Evolutionary conservation across 208 protist genomes (phyloP).

Genomic region (Histomonas meleagridis): DNA sequence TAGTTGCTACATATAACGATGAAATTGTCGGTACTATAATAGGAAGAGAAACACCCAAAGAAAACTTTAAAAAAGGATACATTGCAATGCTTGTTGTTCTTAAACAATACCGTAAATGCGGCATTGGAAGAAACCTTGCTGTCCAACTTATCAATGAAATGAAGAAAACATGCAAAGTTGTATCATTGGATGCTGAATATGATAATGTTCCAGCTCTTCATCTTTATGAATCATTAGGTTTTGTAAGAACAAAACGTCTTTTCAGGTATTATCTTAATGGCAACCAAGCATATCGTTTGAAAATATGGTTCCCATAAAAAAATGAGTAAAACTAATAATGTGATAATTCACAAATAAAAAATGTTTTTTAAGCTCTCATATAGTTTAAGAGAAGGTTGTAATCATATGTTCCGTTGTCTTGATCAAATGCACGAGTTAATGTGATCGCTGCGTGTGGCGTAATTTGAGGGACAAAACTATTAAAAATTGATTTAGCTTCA

Average conservation of each 20-base stretch:
- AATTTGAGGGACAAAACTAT: background rate
- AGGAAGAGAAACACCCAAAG: background rate
- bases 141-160: background rate
- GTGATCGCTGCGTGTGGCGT: background rate
- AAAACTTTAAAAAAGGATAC: background rate
- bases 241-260: slow-evolving; percentile 21
- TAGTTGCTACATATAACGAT: background rate
- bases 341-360: no score
- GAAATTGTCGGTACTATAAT: background rate
- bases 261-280: slow-evolving; percentile 37
- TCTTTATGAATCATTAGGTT: slow-evolving; percentile 32
- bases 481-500: background rate
- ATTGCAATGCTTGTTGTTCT: slow-evolving; percentile 37
- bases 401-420: background rate
- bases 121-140: slow-evolving; percentile 30
- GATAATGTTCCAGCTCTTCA: background rate
- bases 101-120: background rate
- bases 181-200: slow-evolving; percentile 21
- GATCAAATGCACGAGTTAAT: background rate
- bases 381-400: slow-evolving; percentile 11
- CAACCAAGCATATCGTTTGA: slow-evolving; percentile 35
- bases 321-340: no score
- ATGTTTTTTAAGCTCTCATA: background rate
- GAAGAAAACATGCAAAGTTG: background rate
- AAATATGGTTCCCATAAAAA: slow-evolving; percentile 36